Evolutionary conservation across 1,284 basidiomycete species (phyloP).

Genomic region (Heterobasidion irregulare): DNA sequence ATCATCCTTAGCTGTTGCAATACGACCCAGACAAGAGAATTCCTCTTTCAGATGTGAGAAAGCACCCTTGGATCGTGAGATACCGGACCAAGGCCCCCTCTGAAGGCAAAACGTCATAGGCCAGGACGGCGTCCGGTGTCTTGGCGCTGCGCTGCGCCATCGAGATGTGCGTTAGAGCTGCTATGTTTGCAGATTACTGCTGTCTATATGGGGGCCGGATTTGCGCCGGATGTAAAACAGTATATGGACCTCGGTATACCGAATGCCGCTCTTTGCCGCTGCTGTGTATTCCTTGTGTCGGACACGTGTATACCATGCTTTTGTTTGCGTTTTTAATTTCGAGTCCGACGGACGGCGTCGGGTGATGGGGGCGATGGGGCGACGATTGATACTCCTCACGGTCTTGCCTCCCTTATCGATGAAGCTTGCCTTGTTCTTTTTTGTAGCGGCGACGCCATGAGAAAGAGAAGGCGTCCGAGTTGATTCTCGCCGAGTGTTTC

Average conservation of each 20-base stretch:
- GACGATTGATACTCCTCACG: too few species aligned
- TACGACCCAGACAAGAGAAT: slow-evolving; percentile 83
- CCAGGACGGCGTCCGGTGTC: neutral
- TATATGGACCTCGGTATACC: neutral
- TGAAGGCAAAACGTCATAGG: neutral
- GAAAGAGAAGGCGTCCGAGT: neutral
- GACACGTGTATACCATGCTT: neutral
- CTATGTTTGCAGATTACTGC: neutral
- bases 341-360: too few species aligned
- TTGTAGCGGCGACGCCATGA: neutral
- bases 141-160: neutral
- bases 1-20: slow-evolving; percentile 65
- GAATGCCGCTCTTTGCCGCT: neutral
- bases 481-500: neutral
- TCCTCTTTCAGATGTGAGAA: slow-evolving; percentile 72
- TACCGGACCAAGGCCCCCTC: neutral
- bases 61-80: slow-evolving; percentile 85
- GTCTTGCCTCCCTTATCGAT: neutral
- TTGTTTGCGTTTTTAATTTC: neutral
- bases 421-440: neutral
- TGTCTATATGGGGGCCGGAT: neutral
- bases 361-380: too few species aligned
- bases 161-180: neutral
- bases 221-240: neutral
- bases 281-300: neutral